Evolutionary conservation across 2,329 filamentous ascomycete genomes (phyloP), one percentile per base, ranked within the genome.

Genomic region (Xylariales sp.): DNA sequence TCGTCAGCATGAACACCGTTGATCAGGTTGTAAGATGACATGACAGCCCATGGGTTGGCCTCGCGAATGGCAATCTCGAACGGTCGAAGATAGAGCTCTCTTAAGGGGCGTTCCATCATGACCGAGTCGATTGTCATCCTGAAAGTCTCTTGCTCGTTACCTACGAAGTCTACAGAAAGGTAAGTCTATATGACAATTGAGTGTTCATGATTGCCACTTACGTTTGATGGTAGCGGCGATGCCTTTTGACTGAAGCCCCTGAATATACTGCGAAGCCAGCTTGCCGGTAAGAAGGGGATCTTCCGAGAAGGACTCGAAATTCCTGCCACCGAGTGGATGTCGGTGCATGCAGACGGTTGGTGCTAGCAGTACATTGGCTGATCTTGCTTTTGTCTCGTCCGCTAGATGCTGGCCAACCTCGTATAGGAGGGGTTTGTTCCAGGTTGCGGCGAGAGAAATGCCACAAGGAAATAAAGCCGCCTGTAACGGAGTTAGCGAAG

Each of bases 301-400:
- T 60, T 93, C 88, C 0, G 85, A 88, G 59, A 89, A 93, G 0
- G 86, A 89, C 62, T 94, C 88, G 51, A 93, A 94, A 49, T 89
- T 89, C 45, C 88, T 76, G 14, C 88, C 88, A n/a, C 87, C 87
- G 0, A 93, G 71, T 1, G 88, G 88, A 37, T 86, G 86, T 12
- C 88, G 78, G 54, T 93, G 87, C 70, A 88, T 83, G 65, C 87
- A 89, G 24, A 89, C 81, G 1, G 86, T 90, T 2, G 86, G 86
- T 0, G 82, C 86, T 7, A 91, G 72, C 4, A 90, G 69, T 24
- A 90, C 75, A 45, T 88, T 75, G 20, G 84, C 82, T 5, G 84
- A 85, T 54, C 86, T 82, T 14, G 85, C 84, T 52, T 80, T 84
- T 18, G 75, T 72, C 61, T 93, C 86, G 10, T 81, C 70, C 10